Evolutionary conservation across 805 yeast genomes (phyloP), one percentile per base, ranked within the genome.

Genomic region (Phaffomyces thermotolerans): DNA sequence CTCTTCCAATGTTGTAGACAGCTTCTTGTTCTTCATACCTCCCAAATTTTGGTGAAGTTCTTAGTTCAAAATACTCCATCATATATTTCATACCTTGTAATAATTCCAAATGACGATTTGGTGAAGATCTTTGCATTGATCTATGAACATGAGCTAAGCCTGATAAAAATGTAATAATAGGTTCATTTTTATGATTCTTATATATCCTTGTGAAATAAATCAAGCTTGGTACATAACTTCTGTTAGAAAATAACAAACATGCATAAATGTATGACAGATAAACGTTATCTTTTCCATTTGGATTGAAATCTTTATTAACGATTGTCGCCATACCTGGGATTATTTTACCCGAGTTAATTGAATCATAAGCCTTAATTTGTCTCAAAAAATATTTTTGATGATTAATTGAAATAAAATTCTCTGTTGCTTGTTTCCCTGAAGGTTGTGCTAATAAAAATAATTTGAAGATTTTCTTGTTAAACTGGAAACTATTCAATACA

Each of bases 341-440:
- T 12, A 71, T 70, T 36, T 72, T 74, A 9, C 69, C 69, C 40
- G 61, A 57, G 27, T 78, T 72, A 14, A 83, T 56, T 3, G 93
- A 76, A 59, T 93, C 99, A 59, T 77, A 80, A 0, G 96, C 95
- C 58, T 91, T 93, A 50, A 91, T 69, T 53, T 90, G 97, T 52
- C 99, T 78, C 47, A 93, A 66, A 49, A 91, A 81, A 58, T 80
- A 91, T 60, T 93, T 93, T 55, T 91, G 98, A 57, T 87, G 91
- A 48, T 87, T 85, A 31, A 87, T 79, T 39, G 84, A 81, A 40
- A 86, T 81, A 56, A 83, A 78, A 15, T 75, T 69, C 13, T 78
- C 82, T 53, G 76, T 65, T 1, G 84, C 75, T 6, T 65, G 66
- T 25, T 69, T 66, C 0, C 91, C 89, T 0, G 84, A 72, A 1